Evolutionary conservation across 1,284 basidiomycete species (phyloP).

Genomic region (Apiotrichum porosum): DNA sequence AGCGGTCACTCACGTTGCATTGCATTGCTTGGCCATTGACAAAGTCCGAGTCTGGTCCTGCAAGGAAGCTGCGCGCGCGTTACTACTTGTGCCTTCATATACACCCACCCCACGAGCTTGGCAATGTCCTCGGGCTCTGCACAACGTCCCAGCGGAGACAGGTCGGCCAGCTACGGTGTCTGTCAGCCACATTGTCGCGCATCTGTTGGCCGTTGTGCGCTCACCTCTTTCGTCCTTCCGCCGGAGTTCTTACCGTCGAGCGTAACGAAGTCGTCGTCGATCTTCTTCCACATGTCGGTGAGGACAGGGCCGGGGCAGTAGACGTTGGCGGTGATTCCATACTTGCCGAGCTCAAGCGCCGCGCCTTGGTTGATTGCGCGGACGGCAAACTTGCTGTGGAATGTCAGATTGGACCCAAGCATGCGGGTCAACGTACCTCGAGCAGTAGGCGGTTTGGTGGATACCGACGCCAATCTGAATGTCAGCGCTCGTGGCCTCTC

Average conservation of each 20-base stretch:
- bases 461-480: conserved; percentile 4
- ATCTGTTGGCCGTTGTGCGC: too few species aligned
- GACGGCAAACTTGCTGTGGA: conserved; percentile 53
- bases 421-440: too few species aligned
- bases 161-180: background rate
- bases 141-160: conserved; percentile 13
- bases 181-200: background rate
- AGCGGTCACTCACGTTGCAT: conserved; percentile 10
- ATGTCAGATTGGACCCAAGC: too few species aligned
- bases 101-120: conserved; percentile 11
- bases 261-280: conserved; percentile 14
- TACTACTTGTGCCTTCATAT: background rate
- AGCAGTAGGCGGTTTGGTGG: conserved; percentile 36
- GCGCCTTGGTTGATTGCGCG: conserved; percentile 46
- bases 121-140: conserved; percentile 16
- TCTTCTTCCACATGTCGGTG: conserved; percentile 44
- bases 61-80: conserved; percentile 17
- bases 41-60: conserved; percentile 16
- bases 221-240: background rate
- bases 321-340: conserved; percentile 55
- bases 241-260: conserved; percentile 3
- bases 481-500: too few species aligned
- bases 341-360: conserved; percentile 50
- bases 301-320: conserved; percentile 53
- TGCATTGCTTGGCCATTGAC: conserved; percentile 17